Evolutionary conservation across 352 stramenopile species (phyloP).

Genomic region (Elongisporangium anandrum): DNA sequence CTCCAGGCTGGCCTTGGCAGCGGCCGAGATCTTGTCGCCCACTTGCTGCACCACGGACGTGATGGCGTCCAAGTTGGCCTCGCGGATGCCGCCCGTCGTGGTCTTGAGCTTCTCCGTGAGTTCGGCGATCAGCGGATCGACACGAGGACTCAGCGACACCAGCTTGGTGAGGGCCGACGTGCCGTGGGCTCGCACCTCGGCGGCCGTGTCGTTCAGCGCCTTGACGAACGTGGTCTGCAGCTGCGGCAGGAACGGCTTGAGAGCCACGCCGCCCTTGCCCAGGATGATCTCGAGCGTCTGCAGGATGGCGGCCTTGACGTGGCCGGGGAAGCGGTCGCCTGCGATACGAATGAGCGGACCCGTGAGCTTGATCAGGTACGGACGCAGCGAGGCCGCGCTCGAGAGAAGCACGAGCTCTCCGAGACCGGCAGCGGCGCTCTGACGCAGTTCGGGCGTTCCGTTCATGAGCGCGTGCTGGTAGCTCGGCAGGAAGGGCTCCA

Average conservation of each 20-base stretch:
- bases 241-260: constrained; percentile 99
- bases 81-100: constrained; percentile 62
- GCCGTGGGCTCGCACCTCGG: constrained; percentile 89
- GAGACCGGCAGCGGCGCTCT: constrained; percentile 92
- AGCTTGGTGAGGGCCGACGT: constrained; percentile 91
- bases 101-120: constrained; percentile 81
- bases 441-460: constrained; percentile 82
- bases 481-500: constrained; percentile 97
- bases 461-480: constrained; percentile 98
- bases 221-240: constrained; percentile 99
- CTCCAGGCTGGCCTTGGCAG: constrained; percentile 43
- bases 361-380: constrained; percentile 98
- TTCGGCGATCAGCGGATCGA: constrained; percentile 96
- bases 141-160: constrained; percentile 91
- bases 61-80: constrained; percentile 75
- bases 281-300: constrained; percentile 96
- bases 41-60: constrained; percentile 57
- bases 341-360: constrained; percentile 98
- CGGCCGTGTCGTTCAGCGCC: constrained; percentile 95
- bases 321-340: constrained; percentile 96
- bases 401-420: constrained; percentile 97
- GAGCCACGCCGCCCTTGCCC: constrained; percentile 92
- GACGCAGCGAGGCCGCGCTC: constrained; percentile 81
- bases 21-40: constrained; percentile 63
- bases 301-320: constrained; percentile 98